phyloP scores from a whole-genome alignment of 1,284 basidiomycete species.

The Apiotrichum montevideense region DNA sequence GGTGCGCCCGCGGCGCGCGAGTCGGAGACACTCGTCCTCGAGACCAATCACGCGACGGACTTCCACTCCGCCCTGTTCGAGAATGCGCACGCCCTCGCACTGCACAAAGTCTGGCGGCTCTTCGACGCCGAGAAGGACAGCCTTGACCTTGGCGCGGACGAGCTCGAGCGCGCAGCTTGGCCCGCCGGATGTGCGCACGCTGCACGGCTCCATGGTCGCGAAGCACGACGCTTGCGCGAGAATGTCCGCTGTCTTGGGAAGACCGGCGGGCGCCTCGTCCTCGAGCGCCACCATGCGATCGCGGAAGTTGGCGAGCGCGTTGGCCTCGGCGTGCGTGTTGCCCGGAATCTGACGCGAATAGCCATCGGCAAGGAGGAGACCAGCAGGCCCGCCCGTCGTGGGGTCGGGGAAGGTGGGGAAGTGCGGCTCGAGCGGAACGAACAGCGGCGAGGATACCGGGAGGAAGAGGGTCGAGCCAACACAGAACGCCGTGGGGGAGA shows the following conservation, averaged over 20 bases:
- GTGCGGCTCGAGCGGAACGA: slow-evolving; percentile 25
- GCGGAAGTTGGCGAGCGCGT: slow-evolving; percentile 73
- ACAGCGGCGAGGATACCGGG: slow-evolving; percentile 46
- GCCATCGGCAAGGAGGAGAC: slow-evolving; percentile 65
- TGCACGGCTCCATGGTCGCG: slow-evolving; percentile 97
- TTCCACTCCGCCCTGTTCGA: slow-evolving; percentile 68
- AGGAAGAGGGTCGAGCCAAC: slow-evolving; percentile 81
- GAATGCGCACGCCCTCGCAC: slow-evolving; percentile 75
- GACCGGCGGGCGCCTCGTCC: slow-evolving; percentile 9
- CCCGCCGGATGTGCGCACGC: slow-evolving; percentile 78
- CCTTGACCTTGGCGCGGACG: slow-evolving; percentile 61
- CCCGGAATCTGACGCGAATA: slow-evolving; percentile 88
- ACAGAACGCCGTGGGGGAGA: slow-evolving; percentile 74
- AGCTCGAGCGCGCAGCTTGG: slow-evolving; percentile 81
- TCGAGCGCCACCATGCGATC: slow-evolving; percentile 11
- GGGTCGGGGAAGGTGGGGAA: slow-evolving; percentile 29
- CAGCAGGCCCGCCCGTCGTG: slow-evolving; percentile 12
- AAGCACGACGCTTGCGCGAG: slow-evolving; percentile 53
- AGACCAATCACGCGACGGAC: slow-evolving; percentile 69
- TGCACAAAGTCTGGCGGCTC: slow-evolving; percentile 94
- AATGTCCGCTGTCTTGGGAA: slow-evolving; percentile 13
- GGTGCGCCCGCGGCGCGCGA: slow-evolving; percentile 56
- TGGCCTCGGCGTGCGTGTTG: slow-evolving; percentile 97
- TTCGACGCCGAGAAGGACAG: slow-evolving; percentile 81
- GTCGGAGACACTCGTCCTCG: slow-evolving; percentile 62